phyloP scores from a whole-genome alignment of 306 rosid species.

The Prunus mira region DNA sequence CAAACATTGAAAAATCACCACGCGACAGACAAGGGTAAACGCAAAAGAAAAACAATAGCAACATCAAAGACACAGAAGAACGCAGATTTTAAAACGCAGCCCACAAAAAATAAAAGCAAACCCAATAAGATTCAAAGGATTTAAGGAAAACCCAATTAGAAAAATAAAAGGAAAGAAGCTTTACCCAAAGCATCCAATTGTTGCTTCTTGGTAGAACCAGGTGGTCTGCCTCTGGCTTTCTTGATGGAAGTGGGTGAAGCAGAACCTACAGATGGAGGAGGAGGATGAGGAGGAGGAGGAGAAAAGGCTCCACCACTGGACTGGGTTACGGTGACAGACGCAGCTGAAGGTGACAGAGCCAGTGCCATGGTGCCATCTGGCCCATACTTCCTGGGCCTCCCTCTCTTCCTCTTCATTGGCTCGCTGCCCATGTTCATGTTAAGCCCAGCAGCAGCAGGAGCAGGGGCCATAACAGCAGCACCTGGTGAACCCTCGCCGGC shows the following conservation, averaged over 20 bases:
- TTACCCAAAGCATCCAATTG: conserved; percentile 45
- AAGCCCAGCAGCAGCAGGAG: conserved; percentile 18
- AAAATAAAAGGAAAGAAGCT: background rate
- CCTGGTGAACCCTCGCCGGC: conserved; percentile 24
- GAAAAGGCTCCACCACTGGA: conserved; percentile 36
- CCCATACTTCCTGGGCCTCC: conserved; percentile 79
- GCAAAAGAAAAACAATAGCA: background rate
- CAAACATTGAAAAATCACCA: background rate
- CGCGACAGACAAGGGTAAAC: background rate
- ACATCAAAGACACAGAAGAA: background rate
- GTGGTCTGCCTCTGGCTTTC: conserved; percentile 73
- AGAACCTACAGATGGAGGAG: conserved; percentile 27
- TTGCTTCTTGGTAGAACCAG: conserved; percentile 58
- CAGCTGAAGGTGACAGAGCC: conserved; percentile 31
- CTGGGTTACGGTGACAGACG: conserved; percentile 9
- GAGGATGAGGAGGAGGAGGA: conserved; percentile 18
- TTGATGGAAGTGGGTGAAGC: conserved; percentile 40
- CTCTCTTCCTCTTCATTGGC: conserved; percentile 60
- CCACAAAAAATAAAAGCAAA: background rate
- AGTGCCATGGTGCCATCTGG: conserved; percentile 57
- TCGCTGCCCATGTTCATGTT: conserved; percentile 38
- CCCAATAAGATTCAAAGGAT: background rate
- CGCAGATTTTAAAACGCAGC: background rate
- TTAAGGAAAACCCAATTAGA: background rate
- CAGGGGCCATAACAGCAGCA: conserved; percentile 19